These are phyloP conservation scores for Tetraselmis striata DNA, from an alignment of 139 green algal genomes.

Conservation along the genomic window DNA sequence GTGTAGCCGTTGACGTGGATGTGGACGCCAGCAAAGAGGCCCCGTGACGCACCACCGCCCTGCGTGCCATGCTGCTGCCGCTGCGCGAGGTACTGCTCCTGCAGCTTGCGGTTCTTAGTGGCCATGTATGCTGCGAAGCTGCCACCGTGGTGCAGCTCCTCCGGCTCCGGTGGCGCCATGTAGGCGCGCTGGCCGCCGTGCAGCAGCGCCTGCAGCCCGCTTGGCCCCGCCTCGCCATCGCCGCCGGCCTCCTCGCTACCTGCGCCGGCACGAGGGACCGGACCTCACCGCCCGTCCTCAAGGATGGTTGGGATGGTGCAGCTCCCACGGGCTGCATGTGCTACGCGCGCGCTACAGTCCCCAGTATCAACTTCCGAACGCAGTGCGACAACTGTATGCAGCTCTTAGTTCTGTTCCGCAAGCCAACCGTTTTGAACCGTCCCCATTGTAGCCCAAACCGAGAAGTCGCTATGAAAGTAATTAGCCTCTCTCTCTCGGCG, in stretches of 20 bases:
- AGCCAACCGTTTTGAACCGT: too few species aligned
- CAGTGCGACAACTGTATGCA: too few species aligned
- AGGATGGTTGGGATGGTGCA: too few species aligned
- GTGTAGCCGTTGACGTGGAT: constrained; percentile 90
- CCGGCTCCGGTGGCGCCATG: constrained; percentile 5
- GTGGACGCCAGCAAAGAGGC: constrained; percentile 70
- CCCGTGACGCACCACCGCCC: constrained; percentile 21
- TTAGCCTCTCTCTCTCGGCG: too few species aligned
- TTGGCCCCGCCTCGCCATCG: not conserved
- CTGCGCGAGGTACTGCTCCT: constrained; percentile 52
- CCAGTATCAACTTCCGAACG: too few species aligned
- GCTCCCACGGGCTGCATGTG: too few species aligned
- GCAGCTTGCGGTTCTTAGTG: constrained; percentile 62
- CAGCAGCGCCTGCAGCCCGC: constrained; percentile 3
- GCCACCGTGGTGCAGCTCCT: constrained; percentile 36
- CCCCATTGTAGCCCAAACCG: too few species aligned
- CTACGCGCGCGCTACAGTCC: too few species aligned
- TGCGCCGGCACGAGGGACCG: too few species aligned
- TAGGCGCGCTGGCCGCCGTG: not conserved
- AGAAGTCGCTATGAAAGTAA: too few species aligned
- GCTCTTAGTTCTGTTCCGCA: too few species aligned
- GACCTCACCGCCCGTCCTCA: too few species aligned
- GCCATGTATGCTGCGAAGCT: constrained; percentile 41
- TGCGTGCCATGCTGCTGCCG: constrained; percentile 10
- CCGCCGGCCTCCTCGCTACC: not conserved